These are phyloP conservation scores for Daldinia childiae DNA, from an alignment of 495 filamentous ascomycete genomes.

Conservation along the genomic window DNA sequence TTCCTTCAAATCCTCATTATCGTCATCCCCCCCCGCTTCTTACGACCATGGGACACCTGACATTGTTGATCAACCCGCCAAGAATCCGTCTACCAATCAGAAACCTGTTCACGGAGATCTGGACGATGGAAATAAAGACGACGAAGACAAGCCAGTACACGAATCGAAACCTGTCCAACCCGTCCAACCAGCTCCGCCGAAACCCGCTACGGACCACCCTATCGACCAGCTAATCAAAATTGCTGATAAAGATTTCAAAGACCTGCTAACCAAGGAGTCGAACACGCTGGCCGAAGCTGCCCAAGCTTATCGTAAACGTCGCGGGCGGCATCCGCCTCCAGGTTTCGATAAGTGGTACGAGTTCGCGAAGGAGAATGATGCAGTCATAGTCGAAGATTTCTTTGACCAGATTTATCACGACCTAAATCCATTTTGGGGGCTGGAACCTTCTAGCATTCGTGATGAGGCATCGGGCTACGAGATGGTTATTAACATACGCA, in stretches of 20 bases:
- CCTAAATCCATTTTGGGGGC: constrained; percentile 74
- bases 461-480: constrained; percentile 62
- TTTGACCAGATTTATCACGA: constrained; percentile 78
- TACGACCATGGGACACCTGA: constrained; percentile 22
- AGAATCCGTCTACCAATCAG: constrained; percentile 24
- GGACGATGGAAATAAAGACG: constrained; percentile 3
- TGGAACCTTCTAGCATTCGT: constrained; percentile 65
- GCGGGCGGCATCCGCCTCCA: constrained; percentile 77
- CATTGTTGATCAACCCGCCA: constrained; percentile 25
- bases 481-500: constrained; percentile 66
- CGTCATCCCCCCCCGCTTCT: constrained; percentile 10
- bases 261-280: constrained; percentile 52
- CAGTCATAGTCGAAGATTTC: constrained; percentile 73
- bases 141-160: constrained; percentile 14
- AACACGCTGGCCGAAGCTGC: constrained; percentile 67
- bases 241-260: constrained; percentile 54
- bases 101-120: constrained; percentile 25
- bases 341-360: constrained; percentile 76
- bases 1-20: constrained; percentile 13
- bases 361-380: constrained; percentile 67
- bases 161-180: constrained; percentile 33
- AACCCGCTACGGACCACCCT: constrained; percentile 48
- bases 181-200: constrained; percentile 25
- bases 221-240: constrained; percentile 58
- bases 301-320: constrained; percentile 65